phyloP scores from a whole-genome alignment of 2,329 filamentous ascomycete genomes.

The Neoascochyta sp. region DNA sequence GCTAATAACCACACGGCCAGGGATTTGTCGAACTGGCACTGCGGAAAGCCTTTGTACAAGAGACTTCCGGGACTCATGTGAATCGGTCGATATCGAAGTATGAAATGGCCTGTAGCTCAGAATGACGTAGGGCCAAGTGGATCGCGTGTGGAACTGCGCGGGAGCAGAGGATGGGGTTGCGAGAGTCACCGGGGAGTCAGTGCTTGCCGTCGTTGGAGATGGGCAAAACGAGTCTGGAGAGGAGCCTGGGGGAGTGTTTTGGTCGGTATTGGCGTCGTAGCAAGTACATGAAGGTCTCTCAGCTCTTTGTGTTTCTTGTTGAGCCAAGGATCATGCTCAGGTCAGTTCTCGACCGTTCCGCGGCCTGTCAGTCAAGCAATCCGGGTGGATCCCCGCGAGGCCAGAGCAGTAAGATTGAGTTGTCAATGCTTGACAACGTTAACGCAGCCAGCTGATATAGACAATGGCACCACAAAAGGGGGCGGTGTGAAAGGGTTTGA shows the following conservation, averaged over 20 bases:
- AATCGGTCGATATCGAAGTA: conserved; percentile 17
- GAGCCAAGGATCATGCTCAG: conserved; percentile 24
- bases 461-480: conserved; percentile 10
- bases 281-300: conserved; percentile 3
- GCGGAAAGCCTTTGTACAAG: conserved; percentile 23
- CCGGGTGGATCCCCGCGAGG: conserved; percentile 10
- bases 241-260: background rate
- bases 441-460: conserved; percentile 8
- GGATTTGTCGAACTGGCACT: conserved; percentile 26
- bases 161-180: background rate
- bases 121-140: conserved; percentile 23
- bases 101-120: conserved; percentile 15
- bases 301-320: conserved; percentile 24
- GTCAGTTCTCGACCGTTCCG: conserved; percentile 21
- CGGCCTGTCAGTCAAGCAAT: conserved; percentile 10
- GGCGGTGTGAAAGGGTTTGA: too few relatives aligned
- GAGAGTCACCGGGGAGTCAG: too few relatives aligned
- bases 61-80: conserved; percentile 24
- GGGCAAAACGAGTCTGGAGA: too few relatives aligned
- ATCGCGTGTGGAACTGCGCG: conserved; percentile 2
- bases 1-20: conserved; percentile 18
- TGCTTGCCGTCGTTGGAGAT: too few relatives aligned
- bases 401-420: conserved; percentile 10
- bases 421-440: conserved; percentile 17
- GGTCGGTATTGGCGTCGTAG: conserved; percentile 2